phyloP scores from a whole-genome alignment of 441 rosid species.

The Populus hybrid region DNA sequence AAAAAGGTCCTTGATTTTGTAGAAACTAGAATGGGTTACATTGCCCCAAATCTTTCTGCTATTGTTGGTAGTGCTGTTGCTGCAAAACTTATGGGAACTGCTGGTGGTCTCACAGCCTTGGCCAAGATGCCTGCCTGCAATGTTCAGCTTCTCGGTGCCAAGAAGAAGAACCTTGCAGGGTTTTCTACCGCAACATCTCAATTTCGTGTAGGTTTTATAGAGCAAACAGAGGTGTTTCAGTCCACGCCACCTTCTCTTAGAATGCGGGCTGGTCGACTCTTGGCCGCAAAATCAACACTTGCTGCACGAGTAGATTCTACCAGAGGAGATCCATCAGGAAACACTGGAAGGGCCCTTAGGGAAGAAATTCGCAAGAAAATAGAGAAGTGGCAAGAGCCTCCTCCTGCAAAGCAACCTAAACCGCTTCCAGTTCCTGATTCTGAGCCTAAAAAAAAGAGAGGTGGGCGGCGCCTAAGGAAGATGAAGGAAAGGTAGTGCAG shows the following conservation, averaged over 20 bases:
- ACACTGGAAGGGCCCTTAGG: constrained; percentile 58
- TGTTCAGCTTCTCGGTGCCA: constrained; percentile 89
- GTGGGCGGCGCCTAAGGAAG: constrained; percentile 91
- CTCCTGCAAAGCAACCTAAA: constrained; percentile 96
- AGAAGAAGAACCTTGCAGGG: constrained; percentile 92
- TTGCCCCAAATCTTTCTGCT: constrained; percentile 85
- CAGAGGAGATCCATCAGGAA: constrained; percentile 80
- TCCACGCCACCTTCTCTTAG: constrained; percentile 74
- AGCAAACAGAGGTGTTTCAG: constrained; percentile 88
- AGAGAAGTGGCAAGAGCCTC: constrained; percentile 98
- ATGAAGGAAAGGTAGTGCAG: constrained; percentile 78
- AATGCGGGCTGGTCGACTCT: constrained; percentile 74
- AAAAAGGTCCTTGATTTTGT: constrained; percentile 93
- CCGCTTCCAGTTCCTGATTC: constrained; percentile 99
- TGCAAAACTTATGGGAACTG: constrained; percentile 92
- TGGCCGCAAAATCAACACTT: constrained; percentile 89
- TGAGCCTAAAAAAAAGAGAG: constrained; percentile 93
- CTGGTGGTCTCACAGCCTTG: constrained; percentile 84
- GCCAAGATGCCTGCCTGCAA: constrained; percentile 97
- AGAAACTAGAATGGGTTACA: constrained; percentile 90
- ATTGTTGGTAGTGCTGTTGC: constrained; percentile 97
- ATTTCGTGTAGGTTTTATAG: constrained; percentile 82
- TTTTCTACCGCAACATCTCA: constrained; percentile 87
- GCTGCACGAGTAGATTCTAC: constrained; percentile 87
- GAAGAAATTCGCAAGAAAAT: constrained; percentile 83